Evolutionary conservation across 176 grass and related monocot species (phyloP).

Genomic region (Leersia perrieri): DNA sequence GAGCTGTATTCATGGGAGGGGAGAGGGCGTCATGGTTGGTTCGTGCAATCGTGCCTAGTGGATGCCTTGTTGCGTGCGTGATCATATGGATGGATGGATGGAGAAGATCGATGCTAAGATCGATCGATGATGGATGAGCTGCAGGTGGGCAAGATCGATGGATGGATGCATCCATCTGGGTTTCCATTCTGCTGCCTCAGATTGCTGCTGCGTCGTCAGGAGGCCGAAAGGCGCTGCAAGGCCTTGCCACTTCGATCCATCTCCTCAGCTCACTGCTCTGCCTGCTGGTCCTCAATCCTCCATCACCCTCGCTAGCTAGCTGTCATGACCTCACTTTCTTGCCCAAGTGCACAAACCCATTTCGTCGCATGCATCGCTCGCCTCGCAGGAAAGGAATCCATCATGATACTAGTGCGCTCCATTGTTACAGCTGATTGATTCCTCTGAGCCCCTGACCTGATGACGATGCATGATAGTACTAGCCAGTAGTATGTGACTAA

Average conservation of each 20-base stretch:
- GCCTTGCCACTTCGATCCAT: neutral
- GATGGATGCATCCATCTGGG: neutral
- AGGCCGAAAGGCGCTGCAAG: neutral
- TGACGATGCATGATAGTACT: neutral
- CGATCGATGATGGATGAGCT: neutral
- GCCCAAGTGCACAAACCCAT: conserved; percentile 4
- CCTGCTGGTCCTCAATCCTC: neutral
- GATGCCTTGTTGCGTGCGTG: conserved; percentile 33
- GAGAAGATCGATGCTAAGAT: neutral
- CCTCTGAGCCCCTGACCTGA: neutral
- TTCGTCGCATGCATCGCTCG: neutral
- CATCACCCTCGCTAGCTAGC: neutral
- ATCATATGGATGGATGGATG: conserved; percentile 16
- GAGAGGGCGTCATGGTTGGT: neutral
- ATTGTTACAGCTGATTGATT: too few species aligned
- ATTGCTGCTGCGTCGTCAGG: neutral
- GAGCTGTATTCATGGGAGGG: conserved; percentile 46
- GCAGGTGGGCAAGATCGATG: neutral
- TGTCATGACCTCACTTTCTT: conserved; percentile 35
- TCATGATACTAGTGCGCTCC: neutral
- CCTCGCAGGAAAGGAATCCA: neutral
- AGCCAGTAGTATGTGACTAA: too few species aligned
- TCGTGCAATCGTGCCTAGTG: neutral
- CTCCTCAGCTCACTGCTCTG: too few species aligned
- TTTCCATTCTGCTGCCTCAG: neutral